These are phyloP conservation scores for Magnaporthales sp. DNA, from an alignment of 2,329 filamentous ascomycete genomes.

Conservation along the genomic window DNA sequence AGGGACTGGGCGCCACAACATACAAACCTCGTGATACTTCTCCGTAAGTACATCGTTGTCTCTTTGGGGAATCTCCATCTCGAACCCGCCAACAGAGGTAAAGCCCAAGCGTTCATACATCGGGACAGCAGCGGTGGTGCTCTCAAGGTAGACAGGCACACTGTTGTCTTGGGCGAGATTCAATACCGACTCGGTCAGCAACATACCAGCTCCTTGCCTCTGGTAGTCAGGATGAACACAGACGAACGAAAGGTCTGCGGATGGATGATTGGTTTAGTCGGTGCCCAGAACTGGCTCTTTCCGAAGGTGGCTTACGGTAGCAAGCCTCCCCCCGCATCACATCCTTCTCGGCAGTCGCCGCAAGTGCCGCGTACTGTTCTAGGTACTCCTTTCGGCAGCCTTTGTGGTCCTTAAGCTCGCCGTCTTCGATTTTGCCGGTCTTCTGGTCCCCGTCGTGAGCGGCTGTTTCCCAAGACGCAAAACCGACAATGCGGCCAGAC, in stretches of 20 bases:
- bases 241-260: conserved; percentile 27
- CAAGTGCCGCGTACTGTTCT: conserved; percentile 21
- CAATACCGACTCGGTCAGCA: conserved; percentile 23
- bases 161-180: conserved; percentile 21
- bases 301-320: conserved; percentile 25
- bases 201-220: conserved; percentile 25
- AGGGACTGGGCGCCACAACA: conserved; percentile 14
- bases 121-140: conserved; percentile 26
- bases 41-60: conserved; percentile 13
- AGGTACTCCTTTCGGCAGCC: conserved; percentile 25
- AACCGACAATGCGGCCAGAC: conserved; percentile 22
- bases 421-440: conserved; percentile 14
- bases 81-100: conserved; percentile 18
- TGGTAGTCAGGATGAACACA: conserved; percentile 26
- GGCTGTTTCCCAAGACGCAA: conserved; percentile 25
- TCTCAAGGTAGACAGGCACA: conserved; percentile 27
- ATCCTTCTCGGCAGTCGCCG: conserved; percentile 20
- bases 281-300: neutral
- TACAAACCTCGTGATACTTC: conserved; percentile 22
- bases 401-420: conserved; percentile 9
- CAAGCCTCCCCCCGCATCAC: conserved; percentile 21
- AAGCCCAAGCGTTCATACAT: conserved; percentile 31
- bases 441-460: conserved; percentile 9
- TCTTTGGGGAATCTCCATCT: conserved; percentile 23
- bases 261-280: neutral